phyloP scores from a whole-genome alignment of 495 filamentous ascomycete genomes.

The Hapsidospora chrysogenum region DNA sequence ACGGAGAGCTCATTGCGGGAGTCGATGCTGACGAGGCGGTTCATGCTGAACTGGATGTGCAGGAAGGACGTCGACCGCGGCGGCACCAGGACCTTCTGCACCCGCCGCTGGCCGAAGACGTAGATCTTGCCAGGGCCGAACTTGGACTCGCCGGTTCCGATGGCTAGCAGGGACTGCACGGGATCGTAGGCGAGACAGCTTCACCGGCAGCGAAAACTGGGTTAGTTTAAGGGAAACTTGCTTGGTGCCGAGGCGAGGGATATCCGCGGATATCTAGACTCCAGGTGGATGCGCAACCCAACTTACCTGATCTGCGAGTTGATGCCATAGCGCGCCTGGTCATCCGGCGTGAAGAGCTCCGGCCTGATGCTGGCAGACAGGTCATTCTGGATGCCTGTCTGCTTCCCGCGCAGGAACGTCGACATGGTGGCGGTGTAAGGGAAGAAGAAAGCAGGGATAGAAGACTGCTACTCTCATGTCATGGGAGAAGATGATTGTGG shows the following conservation, averaged over 20 bases:
- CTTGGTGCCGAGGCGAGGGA: too few relatives aligned
- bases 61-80: conserved; percentile 24
- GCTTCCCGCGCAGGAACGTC: conserved; percentile 76
- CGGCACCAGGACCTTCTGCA: conserved; percentile 60
- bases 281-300: too few relatives aligned
- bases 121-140: conserved; percentile 72
- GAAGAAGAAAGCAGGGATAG: too few relatives aligned
- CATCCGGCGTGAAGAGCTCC: conserved; percentile 65
- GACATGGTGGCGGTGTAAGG: conserved; percentile 54
- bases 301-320: conserved; percentile 62
- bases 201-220: too few relatives aligned
- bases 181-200: conserved; percentile 78
- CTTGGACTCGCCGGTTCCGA: conserved; percentile 71
- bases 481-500: too few relatives aligned
- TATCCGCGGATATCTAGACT: too few relatives aligned
- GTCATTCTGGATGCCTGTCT: conserved; percentile 81
- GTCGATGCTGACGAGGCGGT: conserved; percentile 71
- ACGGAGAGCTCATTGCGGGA: conserved; percentile 66
- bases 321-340: conserved; percentile 70
- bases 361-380: conserved; percentile 63
- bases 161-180: conserved; percentile 80
- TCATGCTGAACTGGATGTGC: conserved; percentile 33
- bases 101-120: conserved; percentile 72
- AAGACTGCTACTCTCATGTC: too few relatives aligned
- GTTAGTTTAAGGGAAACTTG: not conserved